Conservation (phyloP, 345 rosid genomes). For the Fremontodendron californicum region DNA sequence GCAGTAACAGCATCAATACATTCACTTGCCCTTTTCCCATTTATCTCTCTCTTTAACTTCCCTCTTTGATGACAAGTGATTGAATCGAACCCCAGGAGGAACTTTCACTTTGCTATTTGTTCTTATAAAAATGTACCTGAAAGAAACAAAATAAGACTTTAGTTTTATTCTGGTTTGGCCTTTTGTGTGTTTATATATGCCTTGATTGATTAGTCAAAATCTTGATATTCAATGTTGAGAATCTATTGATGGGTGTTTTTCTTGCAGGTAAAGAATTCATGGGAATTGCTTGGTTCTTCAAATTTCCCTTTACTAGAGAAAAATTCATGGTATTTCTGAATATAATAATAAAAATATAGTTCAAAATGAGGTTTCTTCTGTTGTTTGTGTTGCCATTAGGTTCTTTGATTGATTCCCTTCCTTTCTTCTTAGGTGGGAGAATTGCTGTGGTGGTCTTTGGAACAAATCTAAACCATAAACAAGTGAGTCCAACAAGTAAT, state of each 20-base stretch:
- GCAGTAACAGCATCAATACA: constrained; percentile 32
- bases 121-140: not conserved
- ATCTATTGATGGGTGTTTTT: not conserved
- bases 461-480: not conserved
- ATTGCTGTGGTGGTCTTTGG: not conserved
- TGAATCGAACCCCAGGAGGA: not conserved
- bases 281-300: constrained; percentile 9
- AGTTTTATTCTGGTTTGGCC: not conserved
- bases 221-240: not conserved
- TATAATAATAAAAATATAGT: not conserved
- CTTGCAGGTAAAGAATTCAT: not conserved
- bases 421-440: not conserved
- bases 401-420: not conserved
- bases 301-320: not conserved
- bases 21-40: constrained; percentile 1
- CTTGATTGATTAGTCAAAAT: not conserved
- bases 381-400: not conserved
- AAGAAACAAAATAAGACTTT: not conserved
- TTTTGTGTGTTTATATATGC: not conserved
- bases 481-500: not conserved
- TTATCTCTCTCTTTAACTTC: not conserved
- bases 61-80: not conserved
- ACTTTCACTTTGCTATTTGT: not conserved
- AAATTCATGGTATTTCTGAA: not conserved
- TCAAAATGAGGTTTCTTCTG: not conserved